phyloP scores from a whole-genome alignment of 768 basidiomycete species.

The Bullera alba region DNA sequence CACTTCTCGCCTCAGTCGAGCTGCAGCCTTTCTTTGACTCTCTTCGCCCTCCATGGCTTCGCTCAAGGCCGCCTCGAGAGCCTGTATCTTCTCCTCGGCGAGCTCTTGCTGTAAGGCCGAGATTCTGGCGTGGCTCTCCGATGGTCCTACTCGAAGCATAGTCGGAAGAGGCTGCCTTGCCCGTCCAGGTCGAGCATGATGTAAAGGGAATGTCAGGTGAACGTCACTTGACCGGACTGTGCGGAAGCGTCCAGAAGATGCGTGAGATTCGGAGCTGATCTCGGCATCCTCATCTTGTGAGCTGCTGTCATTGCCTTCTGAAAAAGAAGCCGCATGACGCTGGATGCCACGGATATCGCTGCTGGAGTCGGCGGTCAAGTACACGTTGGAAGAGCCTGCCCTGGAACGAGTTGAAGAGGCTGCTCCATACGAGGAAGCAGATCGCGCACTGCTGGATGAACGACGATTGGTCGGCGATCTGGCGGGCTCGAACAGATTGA shows the following conservation, averaged over 20 bases:
- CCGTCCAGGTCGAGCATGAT: neutral
- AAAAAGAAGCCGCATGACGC: neutral
- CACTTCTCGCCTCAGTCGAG: constrained; percentile 22
- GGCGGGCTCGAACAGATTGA: neutral
- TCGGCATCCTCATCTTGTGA: neutral
- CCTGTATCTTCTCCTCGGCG: constrained; percentile 19
- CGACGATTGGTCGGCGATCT: no score
- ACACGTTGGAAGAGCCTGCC: neutral
- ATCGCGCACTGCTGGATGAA: neutral
- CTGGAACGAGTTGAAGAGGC: no score
- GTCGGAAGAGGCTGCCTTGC: neutral
- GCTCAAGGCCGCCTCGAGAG: constrained; percentile 24
- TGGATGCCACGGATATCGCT: neutral
- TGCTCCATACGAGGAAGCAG: neutral
- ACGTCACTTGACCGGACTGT: neutral
- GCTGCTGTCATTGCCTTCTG: neutral
- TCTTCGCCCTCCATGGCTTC: constrained; percentile 33
- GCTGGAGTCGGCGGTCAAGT: neutral
- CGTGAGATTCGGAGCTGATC: neutral
- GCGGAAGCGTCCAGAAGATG: neutral
- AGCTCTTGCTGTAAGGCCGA: constrained; percentile 14
- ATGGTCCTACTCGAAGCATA: constrained; percentile 1
- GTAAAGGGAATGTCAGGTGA: neutral
- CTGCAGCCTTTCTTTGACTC: constrained; percentile 21
- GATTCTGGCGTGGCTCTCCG: constrained; percentile 4